Base-by-base conservation (phyloP, 2,329 filamentous ascomycete genomes). In the Lomentospora prolificans region DNA sequence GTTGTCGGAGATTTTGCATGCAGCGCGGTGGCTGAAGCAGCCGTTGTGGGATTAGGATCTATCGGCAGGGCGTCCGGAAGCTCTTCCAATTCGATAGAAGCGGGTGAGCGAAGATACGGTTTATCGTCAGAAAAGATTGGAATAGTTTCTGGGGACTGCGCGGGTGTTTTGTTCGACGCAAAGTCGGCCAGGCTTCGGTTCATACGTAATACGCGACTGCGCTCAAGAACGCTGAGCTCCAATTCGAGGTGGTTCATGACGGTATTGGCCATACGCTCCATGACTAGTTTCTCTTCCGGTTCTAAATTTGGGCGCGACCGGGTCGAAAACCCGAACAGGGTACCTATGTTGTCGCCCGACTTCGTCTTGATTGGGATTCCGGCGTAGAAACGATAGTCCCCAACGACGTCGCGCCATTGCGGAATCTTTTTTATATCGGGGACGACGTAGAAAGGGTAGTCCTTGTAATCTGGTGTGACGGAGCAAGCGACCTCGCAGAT, bases 291-390 rank as follows among this genome's bases (percentile, higher is more conserved):
- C 12, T 65, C 60, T 1, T 57, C 39, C 3, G 66, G 62, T 4
- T 62, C 63, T 60, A 70, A 67, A 1, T 9, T 14, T 3, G 22
- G 52, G 48, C 51, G 55, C 3, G 22, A 53, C 33, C 53, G 60
- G 17, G 41, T 51, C 39, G 61, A 58, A 12, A 67, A 60, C 1
- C 73, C 65, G 46, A 68, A 71, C 8, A 67, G 69, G 0, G 70
- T 67, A 3, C 73, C 73, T 3, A 75, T 75, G 52, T 74, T 71
- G 57, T 75, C 68, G 17, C 71, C 72, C 3, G 64, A 60, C 0
- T 61, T 65, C 0, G 70, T 70, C 0, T 69, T 67, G 10, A 75
- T 72, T 2, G 73, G 73, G 0, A 73, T 69, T 0, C 65, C 72
- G 0, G 71, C 71, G 46, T 74, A 75, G 55, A 75, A 75, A 1